These are phyloP conservation scores for Camellia japonica DNA, from an alignment of 148 eudicot species.

Conservation along the genomic window DNA sequence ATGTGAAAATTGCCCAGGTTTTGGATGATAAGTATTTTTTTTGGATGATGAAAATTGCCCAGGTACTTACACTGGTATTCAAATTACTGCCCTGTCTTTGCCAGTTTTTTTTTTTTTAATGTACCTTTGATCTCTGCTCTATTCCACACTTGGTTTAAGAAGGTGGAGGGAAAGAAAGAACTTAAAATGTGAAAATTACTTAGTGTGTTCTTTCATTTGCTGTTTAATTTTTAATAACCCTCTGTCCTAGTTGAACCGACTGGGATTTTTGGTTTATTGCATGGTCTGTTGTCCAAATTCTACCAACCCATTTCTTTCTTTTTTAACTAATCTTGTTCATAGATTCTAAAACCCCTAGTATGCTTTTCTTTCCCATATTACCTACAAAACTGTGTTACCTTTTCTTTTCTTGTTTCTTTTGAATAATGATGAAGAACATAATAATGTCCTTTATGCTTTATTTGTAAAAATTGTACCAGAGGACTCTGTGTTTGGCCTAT, in stretches of 20 bases:
- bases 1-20: no score
- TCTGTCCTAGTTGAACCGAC: background rate
- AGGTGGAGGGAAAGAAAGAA: background rate
- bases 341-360: background rate
- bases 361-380: background rate
- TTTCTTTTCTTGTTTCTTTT: no score
- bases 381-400: background rate
- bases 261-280: background rate
- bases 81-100: background rate
- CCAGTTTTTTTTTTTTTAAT: background rate
- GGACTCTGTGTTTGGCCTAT: slow-evolving; percentile 38
- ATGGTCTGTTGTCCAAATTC: background rate
- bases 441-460: background rate
- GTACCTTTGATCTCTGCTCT: background rate
- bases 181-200: background rate
- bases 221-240: background rate
- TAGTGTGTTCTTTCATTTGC: background rate
- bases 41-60: no score
- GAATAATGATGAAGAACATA: background rate
- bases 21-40: no score
- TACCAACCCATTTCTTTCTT: background rate
- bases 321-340: background rate
- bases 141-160: background rate
- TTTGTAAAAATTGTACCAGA: slow-evolving; percentile 31
- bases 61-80: no score